phyloP scores from a whole-genome alignment of 768 basidiomycete genomes.

The Phlebiopsis flavidoalba region DNA sequence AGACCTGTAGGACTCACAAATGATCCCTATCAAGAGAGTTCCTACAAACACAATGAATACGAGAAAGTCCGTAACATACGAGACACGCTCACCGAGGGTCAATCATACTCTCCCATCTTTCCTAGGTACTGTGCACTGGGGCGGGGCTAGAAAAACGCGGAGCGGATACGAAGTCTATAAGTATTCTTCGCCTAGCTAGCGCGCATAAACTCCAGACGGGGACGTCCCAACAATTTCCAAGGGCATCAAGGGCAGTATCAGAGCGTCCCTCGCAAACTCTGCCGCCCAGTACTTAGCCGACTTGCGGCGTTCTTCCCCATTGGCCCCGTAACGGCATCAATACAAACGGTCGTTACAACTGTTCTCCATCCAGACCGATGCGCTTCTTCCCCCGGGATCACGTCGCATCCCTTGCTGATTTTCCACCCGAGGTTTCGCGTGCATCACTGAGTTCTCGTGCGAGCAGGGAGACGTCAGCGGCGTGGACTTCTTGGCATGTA shows the following conservation, averaged over 20 bases:
- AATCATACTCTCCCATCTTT: constrained; percentile 12
- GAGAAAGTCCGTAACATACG: no score
- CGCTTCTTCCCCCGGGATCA: neutral
- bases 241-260: neutral
- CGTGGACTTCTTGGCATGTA: no score
- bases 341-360: no score
- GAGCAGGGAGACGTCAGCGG: no score
- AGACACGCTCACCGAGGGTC: constrained; percentile 9
- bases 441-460: no score
- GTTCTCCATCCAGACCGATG: neutral
- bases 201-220: neutral
- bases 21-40: constrained; percentile 9
- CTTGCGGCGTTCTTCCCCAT: neutral
- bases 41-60: neutral
- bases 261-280: neutral
- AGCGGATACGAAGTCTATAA: neutral
- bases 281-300: neutral
- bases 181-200: neutral
- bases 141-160: neutral
- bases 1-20: constrained; percentile 4
- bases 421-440: no score
- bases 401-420: no score
- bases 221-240: neutral
- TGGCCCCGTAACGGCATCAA: neutral
- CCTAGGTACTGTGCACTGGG: neutral